Evolutionary conservation across 2,329 filamentous ascomycete species (phyloP).

Genomic region (Hyphodiscus sp.): DNA sequence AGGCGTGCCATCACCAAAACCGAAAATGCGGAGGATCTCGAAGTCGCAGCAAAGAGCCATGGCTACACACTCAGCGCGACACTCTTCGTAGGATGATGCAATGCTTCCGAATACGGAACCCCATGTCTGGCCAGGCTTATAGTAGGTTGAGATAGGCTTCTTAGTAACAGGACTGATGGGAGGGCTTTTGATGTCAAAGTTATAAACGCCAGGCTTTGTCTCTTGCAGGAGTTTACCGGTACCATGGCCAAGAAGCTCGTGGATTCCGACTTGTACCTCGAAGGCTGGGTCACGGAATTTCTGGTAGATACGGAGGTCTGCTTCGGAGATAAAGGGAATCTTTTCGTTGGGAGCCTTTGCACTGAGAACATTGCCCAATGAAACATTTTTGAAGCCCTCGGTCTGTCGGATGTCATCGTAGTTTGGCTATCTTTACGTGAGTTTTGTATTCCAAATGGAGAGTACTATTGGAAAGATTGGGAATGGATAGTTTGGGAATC

Average conservation of each 20-base stretch:
- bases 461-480: no score
- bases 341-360: constrained; percentile 90
- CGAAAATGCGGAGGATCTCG: constrained; percentile 81
- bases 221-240: constrained; percentile 93
- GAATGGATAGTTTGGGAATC: no score
- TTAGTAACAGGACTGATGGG: constrained; percentile 74
- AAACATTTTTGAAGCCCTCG: constrained; percentile 89
- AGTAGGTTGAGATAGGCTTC: constrained; percentile 77
- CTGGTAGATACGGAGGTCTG: constrained; percentile 71
- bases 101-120: constrained; percentile 84
- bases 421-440: constrained; percentile 40
- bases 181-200: constrained; percentile 79
- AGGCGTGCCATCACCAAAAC: constrained; percentile 70
- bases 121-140: constrained; percentile 95
- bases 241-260: constrained; percentile 83
- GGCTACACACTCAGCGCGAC: constrained; percentile 86
- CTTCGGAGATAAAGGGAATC: constrained; percentile 79
- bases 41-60: constrained; percentile 91
- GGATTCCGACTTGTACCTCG: constrained; percentile 91
- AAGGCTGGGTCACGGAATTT: constrained; percentile 83
- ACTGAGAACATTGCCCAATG: constrained; percentile 83
- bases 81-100: constrained; percentile 88
- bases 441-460: constrained; percentile 1
- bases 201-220: constrained; percentile 72
- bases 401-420: constrained; percentile 75